Base-by-base conservation (phyloP, 2,329 filamentous ascomycete genomes). In the Fusarium tuaranense region DNA sequence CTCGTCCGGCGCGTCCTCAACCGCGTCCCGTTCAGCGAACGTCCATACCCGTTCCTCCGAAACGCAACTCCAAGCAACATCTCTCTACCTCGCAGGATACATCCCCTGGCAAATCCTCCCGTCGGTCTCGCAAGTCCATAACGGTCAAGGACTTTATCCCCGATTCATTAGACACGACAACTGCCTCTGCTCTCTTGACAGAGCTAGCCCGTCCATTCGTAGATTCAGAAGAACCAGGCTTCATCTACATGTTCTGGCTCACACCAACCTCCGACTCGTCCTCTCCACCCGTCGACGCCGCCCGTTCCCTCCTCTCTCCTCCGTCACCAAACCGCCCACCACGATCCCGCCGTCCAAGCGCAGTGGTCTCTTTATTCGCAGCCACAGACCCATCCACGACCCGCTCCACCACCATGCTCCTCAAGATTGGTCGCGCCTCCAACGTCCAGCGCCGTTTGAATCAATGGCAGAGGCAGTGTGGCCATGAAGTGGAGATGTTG, bases 181-280 rank as follows among this genome's bases (percentile, higher is more conserved):
- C 91, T 1, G 88, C 93, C 0, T 92, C 94, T 0, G 84, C 87
- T 7, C 87, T 98, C 5, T 88, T 96, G 69, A 87, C 92, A 3
- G 95, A 98, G 82, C 87, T 98, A 12, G 90, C 87, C 83, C 81
- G 97, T 89, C 86, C 95, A 87, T 81, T 80, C 39, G 79, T 81
- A 1, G 89, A 95, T 55, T 95, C 94, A 0, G 86, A 90, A 25
- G 94, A 97, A 76, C 87, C 93, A 14, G 97, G 97, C 41, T 99
- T 97, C 84, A 98, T 99, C 76, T 99, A 99, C 88, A 97, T 99
- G 83, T 99, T 98, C 87, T 98, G 96, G 95, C 88, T 98, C 25
- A 98, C 95, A 0, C 92, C 95, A 36, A 76, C 77, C 7, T 88
- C 87, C 3, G 84, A 90, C 9, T 82, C 70, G 13, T 59, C 60